Evolutionary conservation across 345 rosid species (phyloP).

Genomic region (Kernera saxatilis): DNA sequence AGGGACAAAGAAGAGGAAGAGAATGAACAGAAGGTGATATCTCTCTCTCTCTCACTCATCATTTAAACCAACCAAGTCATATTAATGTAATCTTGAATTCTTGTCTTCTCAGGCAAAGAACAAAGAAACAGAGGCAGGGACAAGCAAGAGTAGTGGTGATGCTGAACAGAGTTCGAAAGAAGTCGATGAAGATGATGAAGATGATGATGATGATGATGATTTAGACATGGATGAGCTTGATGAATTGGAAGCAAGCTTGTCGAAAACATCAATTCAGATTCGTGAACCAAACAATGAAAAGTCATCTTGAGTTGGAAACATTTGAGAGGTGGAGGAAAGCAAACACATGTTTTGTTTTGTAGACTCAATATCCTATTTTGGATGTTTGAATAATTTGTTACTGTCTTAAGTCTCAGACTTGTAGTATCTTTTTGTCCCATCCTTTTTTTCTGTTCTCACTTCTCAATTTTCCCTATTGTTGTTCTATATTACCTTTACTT

Average conservation of each 20-base stretch:
- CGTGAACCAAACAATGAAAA: slow-evolving; percentile 37
- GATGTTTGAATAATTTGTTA: slow-evolving; percentile 21
- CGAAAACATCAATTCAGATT: slow-evolving; percentile 60
- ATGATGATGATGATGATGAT: slow-evolving; percentile 42
- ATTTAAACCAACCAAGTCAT: not conserved
- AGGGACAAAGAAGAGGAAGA: slow-evolving; percentile 63
- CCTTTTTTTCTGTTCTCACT: not conserved
- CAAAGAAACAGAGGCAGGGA: slow-evolving; percentile 31
- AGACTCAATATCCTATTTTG: not conserved
- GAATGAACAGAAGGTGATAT: slow-evolving; percentile 41
- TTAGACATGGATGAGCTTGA: slow-evolving; percentile 74
- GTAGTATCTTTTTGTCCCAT: not conserved
- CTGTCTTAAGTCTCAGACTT: slow-evolving; percentile 14
- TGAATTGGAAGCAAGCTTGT: slow-evolving; percentile 77
- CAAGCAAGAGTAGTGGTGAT: slow-evolving; percentile 27
- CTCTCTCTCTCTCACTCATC: not conserved
- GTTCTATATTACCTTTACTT: too few relatives aligned
- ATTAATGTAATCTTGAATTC: slow-evolving; percentile 11
- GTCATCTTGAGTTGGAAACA: slow-evolving; percentile 22
- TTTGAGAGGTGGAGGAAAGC: not conserved
- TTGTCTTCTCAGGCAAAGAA: slow-evolving; percentile 24
- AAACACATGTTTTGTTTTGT: slow-evolving; percentile 28
- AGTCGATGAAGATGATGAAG: slow-evolving; percentile 9
- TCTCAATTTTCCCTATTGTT: too few relatives aligned
- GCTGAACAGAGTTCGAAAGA: slow-evolving; percentile 15